Evolutionary conservation across 192 early-diverging fungal genomes (phyloP).

Genomic region (Podila horticola): DNA sequence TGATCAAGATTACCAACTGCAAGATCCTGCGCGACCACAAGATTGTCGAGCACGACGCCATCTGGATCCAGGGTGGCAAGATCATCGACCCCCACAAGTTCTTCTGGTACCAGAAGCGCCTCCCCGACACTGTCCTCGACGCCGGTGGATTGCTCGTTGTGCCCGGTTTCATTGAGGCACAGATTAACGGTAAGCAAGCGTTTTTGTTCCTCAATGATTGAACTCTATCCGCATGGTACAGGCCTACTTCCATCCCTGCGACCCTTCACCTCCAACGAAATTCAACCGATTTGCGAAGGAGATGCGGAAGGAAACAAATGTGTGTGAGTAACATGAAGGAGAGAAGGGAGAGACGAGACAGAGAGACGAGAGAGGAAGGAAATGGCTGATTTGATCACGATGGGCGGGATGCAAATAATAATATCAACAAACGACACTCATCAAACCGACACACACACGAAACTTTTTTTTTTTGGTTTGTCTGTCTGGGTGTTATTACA

Average conservation of each 20-base stretch:
- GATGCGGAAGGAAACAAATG: too few relatives aligned
- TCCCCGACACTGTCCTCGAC: constrained; percentile 76
- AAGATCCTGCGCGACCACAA: constrained; percentile 78
- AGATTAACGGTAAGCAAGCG: constrained; percentile 71
- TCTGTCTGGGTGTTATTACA: too few relatives aligned
- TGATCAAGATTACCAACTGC: constrained; percentile 79
- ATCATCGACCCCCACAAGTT: constrained; percentile 78
- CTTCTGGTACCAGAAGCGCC: constrained; percentile 75
- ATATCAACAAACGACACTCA: neutral
- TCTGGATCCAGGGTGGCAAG: constrained; percentile 82
- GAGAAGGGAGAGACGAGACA: neutral
- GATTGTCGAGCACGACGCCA: constrained; percentile 74
- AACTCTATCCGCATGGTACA: too few relatives aligned
- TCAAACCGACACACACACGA: too few relatives aligned
- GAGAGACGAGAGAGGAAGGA: neutral
- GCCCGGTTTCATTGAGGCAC: constrained; percentile 83
- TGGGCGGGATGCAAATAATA: neutral
- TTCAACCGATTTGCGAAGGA: neutral
- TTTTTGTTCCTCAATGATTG: neutral
- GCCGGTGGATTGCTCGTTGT: constrained; percentile 77
- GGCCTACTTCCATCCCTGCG: too few relatives aligned
- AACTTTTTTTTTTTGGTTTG: too few relatives aligned
- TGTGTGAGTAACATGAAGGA: too few relatives aligned
- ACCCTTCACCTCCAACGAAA: too few relatives aligned
- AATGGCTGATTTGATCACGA: neutral